A percentile compares a stretch with the other conserved stretches of the same genome.
Evolutionary conservation across 169 alveolate species (phyloP).

Genomic region (Miamiensis avidus): DNA sequence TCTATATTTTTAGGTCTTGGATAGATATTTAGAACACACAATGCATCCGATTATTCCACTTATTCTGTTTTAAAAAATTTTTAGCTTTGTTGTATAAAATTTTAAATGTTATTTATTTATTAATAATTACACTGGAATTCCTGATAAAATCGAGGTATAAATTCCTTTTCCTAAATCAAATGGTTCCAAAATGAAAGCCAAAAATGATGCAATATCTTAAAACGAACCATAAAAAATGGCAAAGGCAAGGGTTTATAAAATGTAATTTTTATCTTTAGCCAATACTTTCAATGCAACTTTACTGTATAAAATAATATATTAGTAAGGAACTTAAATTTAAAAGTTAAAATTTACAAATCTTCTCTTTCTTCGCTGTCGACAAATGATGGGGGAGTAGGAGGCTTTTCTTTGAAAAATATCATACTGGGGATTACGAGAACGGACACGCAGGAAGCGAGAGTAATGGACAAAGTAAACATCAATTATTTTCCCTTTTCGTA

Average conservation of each 20-base stretch:
- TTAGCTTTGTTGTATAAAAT: neutral
- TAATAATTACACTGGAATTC: neutral
- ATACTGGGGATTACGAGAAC: neutral
- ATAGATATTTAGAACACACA: neutral
- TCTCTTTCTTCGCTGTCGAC: conserved; percentile 16
- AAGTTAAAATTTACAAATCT: neutral
- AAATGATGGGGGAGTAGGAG: conserved; percentile 31
- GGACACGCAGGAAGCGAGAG: neutral
- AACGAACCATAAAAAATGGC: conserved; percentile 8
- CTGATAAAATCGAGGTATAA: neutral
- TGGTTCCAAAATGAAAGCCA: conserved; percentile 1
- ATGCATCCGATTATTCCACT: neutral
- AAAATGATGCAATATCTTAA: neutral
- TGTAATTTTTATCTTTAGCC: conserved; percentile 15
- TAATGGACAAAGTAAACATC: neutral
- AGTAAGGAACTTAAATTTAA: no score
- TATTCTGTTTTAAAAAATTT: neutral
- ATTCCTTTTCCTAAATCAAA: neutral
- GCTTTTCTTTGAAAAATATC: conserved; percentile 19
- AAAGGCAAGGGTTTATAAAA: neutral
- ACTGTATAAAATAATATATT: neutral
- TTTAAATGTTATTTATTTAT: no score
- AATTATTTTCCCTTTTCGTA: neutral
- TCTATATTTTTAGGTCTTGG: neutral
- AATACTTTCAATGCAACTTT: neutral